These are phyloP conservation scores for Irineochytrium annulatum DNA, from an alignment of 192 early-diverging fungal genomes.

Conservation along the genomic window DNA sequence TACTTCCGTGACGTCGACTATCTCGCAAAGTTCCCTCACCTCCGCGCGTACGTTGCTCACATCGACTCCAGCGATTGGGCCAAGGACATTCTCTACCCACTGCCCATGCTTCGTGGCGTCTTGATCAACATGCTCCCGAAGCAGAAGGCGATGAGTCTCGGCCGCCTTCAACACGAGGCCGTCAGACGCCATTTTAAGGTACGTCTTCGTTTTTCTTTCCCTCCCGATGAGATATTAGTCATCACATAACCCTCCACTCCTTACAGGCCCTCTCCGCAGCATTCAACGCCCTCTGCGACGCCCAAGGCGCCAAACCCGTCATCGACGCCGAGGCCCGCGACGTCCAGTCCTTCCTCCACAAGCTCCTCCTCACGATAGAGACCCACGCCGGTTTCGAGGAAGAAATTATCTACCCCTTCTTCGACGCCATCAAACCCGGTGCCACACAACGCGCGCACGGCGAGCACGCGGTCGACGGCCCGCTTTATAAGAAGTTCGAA, in stretches of 20 bases:
- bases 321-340: neutral
- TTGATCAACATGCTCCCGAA: slow-evolving; percentile 14
- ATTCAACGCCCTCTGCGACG: neutral
- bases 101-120: neutral
- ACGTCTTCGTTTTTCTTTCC: too few species aligned
- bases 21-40: neutral
- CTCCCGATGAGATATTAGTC: too few species aligned
- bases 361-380: neutral
- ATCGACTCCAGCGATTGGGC: neutral
- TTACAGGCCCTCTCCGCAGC: too few species aligned
- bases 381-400: slow-evolving; percentile 16
- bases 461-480: slow-evolving; percentile 4
- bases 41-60: neutral
- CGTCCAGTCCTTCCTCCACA: neutral
- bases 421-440: slow-evolving; percentile 9
- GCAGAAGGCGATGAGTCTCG: neutral
- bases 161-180: slow-evolving; percentile 18
- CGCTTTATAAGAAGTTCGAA: neutral
- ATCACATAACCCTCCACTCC: too few species aligned
- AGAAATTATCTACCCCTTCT: slow-evolving; percentile 18
- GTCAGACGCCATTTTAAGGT: slow-evolving; percentile 13
- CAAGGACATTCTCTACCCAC: neutral
- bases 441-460: neutral
- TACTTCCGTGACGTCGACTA: slow-evolving; percentile 16
- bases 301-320: neutral